phyloP scores from a whole-genome alignment of 2,329 filamentous ascomycete genomes.

The Albifimbria verrucaria region DNA sequence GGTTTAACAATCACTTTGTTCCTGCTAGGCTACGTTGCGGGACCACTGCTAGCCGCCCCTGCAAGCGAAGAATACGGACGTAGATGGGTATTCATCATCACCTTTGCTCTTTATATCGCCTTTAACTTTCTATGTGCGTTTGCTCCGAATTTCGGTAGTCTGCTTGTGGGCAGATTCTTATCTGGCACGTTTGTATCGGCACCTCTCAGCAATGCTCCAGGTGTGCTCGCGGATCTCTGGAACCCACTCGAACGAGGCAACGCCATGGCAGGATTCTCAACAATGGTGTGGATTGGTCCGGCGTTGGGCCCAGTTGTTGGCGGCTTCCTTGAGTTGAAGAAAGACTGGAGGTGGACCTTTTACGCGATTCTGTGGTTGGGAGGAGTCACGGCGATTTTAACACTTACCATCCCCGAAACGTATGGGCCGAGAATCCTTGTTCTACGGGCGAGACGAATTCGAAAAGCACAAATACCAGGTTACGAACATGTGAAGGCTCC shows the following conservation, averaged over 20 bases:
- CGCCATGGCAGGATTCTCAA: constrained; percentile 50
- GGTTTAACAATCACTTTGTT: constrained; percentile 52
- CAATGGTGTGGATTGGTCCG: constrained; percentile 52
- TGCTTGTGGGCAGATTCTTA: constrained; percentile 53
- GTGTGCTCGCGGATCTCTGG: constrained; percentile 53
- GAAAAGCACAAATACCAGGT: constrained; percentile 43
- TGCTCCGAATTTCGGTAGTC: constrained; percentile 47
- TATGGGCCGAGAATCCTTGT: constrained; percentile 46
- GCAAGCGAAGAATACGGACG: constrained; percentile 56
- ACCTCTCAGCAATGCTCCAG: constrained; percentile 45
- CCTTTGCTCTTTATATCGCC: constrained; percentile 44
- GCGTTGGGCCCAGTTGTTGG: constrained; percentile 50
- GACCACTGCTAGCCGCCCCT: constrained; percentile 56
- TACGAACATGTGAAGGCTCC: constrained; percentile 50
- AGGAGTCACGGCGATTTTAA: constrained; percentile 34
- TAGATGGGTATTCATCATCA: constrained; percentile 49
- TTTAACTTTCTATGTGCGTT: constrained; percentile 55
- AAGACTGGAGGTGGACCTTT: constrained; percentile 53
- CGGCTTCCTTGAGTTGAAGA: constrained; percentile 54
- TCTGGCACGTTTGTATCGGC: constrained; percentile 54
- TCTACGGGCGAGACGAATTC: constrained; percentile 51
- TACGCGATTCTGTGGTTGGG: constrained; percentile 44
- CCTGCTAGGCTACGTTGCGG: constrained; percentile 54
- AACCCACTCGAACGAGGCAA: constrained; percentile 47
- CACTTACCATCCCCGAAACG: constrained; percentile 60